Evolutionary conservation across 1,139 yeast genomes (phyloP).

Genomic region (Hemisphaericaspora xylofermentans): DNA sequence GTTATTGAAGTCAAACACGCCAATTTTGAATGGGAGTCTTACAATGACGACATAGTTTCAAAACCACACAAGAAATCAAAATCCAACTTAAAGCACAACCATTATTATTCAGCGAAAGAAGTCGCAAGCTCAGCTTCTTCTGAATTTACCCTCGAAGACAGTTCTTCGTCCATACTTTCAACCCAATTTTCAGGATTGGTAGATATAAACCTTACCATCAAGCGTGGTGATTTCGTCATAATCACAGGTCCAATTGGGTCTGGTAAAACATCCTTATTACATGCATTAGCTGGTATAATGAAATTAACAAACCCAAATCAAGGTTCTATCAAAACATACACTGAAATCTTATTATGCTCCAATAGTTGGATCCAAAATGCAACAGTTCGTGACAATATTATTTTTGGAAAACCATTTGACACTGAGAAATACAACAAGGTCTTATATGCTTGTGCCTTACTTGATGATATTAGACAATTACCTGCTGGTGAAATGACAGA

Average conservation of each 20-base stretch:
- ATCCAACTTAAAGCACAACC: slow-evolving; percentile 4
- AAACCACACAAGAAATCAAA: slow-evolving; percentile 17
- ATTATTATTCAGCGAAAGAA: slow-evolving; percentile 7
- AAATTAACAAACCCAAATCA: slow-evolving; percentile 24
- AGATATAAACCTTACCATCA: slow-evolving; percentile 29
- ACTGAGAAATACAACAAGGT: slow-evolving; percentile 27
- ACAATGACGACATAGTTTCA: slow-evolving; percentile 27
- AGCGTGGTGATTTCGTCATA: slow-evolving; percentile 34
- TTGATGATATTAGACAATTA: slow-evolving; percentile 34
- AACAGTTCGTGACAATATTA: slow-evolving; percentile 42
- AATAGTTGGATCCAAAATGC: slow-evolving; percentile 48
- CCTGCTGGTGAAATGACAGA: slow-evolving; percentile 41
- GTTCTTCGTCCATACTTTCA: slow-evolving; percentile 9
- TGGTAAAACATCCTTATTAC: slow-evolving; percentile 40
- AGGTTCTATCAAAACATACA: slow-evolving; percentile 28
- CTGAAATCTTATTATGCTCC: slow-evolving; percentile 32
- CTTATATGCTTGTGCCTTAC: slow-evolving; percentile 39
- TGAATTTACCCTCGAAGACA: slow-evolving; percentile 9
- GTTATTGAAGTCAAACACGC: slow-evolving; percentile 32
- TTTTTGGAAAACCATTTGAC: slow-evolving; percentile 38
- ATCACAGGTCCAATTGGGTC: slow-evolving; percentile 44
- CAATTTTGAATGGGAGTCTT: slow-evolving; percentile 37
- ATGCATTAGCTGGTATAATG: slow-evolving; percentile 41
- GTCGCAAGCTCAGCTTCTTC: slow-evolving; percentile 14
- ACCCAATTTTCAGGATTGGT: slow-evolving; percentile 29